phyloP scores from a whole-genome alignment of 495 filamentous ascomycete genomes.

The Cercophora newfieldiana region DNA sequence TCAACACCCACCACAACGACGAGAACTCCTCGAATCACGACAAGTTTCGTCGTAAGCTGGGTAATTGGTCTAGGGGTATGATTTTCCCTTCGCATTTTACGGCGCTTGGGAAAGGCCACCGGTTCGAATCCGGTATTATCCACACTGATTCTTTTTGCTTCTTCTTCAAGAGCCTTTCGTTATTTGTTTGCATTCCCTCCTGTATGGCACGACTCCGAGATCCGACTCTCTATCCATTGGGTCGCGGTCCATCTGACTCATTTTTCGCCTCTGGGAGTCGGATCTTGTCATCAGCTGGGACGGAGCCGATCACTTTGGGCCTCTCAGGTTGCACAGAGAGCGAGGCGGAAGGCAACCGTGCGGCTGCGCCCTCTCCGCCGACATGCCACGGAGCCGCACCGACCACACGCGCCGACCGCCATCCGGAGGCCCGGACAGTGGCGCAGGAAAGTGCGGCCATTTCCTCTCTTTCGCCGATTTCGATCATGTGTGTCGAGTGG shows the following conservation, averaged over 20 bases:
- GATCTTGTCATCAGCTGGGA: background rate
- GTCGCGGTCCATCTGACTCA: background rate
- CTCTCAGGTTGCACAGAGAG: no score
- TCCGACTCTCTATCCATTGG: background rate
- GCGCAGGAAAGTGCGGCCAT: background rate
- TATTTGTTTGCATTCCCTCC: background rate
- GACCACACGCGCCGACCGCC: background rate
- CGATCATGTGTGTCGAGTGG: constrained; percentile 9
- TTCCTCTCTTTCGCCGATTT: background rate
- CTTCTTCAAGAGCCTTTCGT: background rate
- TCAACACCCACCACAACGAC: background rate
- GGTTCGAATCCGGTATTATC: background rate
- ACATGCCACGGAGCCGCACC: background rate
- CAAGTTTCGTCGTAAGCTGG: background rate
- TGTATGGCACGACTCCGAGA: background rate
- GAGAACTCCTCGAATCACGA: background rate
- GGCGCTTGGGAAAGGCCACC: background rate
- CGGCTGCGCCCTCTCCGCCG: background rate
- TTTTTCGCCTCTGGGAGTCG: background rate
- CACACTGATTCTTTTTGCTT: background rate
- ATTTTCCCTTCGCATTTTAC: background rate
- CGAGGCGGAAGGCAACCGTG: background rate
- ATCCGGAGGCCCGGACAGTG: background rate
- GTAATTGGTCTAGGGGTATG: background rate
- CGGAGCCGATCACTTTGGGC: no score